Evolutionary conservation across 257 asterid genomes (phyloP), one percentile per base, ranked within the genome.

Genomic region (Nyctanthes arbortristis): DNA sequence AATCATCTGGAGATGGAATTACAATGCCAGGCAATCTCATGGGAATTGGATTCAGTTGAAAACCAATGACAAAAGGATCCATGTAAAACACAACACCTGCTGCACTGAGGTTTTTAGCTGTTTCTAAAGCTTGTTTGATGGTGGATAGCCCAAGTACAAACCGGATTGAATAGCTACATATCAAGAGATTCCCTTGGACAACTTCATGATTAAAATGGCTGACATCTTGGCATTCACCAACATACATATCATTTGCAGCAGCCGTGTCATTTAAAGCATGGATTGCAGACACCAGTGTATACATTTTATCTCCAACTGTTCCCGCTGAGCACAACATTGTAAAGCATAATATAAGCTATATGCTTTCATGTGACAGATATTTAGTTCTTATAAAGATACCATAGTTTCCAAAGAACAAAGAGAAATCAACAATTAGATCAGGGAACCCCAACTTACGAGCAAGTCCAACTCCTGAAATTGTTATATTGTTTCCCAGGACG

Each of bases 151-250:
- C 99, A 57, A 94, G 97, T 49, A 94, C 97, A 63, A 91, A 94
- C 69, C 97, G 97, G 71, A 94, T 84, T 22, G 99, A 94, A 86
- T 94, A 94, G 96, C 97, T 89, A 65, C 99, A 94, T 67, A 94
- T 85, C 79, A 94, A 76, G 35, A 91, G 84, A 75, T 88, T 94
- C 76, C 99, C 97, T 74, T 70, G 70, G 72, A 94, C 80, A 77
- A 85, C 43, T 68, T 84, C 90, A 78, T 57, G 87, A 57, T 81
- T 75, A 70, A 86, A 91, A 77, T 69, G 82, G 77, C 82, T 65
- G 13, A 89, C 75, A 71, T 91, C 97, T 85, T 94, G 97, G 87
- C 99, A 94, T 79, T 94, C 97, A 54, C 93, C 84, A 73, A 85
- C 84, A 29, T 94, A 94, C 90, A 89, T 86, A 77, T 94, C 95